Conservation (phyloP, 768 basidiomycete species). For the Postia placenta region DNA sequence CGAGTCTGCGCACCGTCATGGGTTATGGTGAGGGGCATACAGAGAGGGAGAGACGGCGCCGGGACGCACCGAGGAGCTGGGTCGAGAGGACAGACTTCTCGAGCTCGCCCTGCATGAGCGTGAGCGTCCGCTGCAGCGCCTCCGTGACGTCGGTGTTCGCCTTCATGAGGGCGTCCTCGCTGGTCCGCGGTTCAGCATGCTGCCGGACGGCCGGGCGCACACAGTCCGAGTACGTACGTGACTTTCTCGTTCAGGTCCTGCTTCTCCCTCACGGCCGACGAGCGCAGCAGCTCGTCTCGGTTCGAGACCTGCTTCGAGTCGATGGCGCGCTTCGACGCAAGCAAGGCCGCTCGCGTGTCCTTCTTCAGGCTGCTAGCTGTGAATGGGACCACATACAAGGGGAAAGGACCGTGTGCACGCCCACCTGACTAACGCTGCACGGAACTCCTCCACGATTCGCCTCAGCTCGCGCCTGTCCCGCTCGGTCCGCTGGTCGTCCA, state of each 20-base stretch:
- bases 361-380: constrained; percentile 49
- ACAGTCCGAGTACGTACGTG: constrained; percentile 36
- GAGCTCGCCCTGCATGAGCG: constrained; percentile 86
- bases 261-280: constrained; percentile 45
- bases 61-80: constrained; percentile 71
- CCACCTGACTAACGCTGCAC: constrained; percentile 45
- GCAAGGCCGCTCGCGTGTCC: constrained; percentile 61
- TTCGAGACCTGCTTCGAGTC: constrained; percentile 53
- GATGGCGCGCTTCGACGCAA: constrained; percentile 69
- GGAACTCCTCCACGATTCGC: constrained; percentile 43
- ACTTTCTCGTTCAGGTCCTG: constrained; percentile 49
- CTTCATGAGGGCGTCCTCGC: constrained; percentile 83
- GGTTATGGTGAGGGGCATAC: no score
- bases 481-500: constrained; percentile 66
- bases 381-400: constrained; percentile 6
- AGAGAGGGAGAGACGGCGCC: no score
- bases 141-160: constrained; percentile 89
- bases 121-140: constrained; percentile 76
- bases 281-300: constrained; percentile 63
- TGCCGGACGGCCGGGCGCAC: not conserved
- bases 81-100: constrained; percentile 81
- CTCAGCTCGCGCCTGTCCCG: constrained; percentile 44
- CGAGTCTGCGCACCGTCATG: constrained; percentile 60
- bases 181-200: constrained; percentile 19
- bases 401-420: constrained; percentile 8